Base-by-base conservation (phyloP, 2,329 filamentous ascomycete species). In the Chaetomium strumarium region DNA sequence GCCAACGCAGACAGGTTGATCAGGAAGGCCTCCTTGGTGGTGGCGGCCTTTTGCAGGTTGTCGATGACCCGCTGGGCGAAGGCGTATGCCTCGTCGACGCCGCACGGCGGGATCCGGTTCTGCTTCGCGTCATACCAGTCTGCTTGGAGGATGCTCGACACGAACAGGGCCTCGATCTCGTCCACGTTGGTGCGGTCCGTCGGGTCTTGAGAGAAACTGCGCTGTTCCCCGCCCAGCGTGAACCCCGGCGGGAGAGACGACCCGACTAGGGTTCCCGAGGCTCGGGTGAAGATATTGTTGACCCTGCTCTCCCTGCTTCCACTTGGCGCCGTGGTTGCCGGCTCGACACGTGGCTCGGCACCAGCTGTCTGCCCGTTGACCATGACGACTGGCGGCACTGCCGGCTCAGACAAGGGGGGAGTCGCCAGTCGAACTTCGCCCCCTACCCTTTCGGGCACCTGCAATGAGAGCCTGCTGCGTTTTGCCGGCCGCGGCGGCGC, bases 1-100 rank as follows among this genome's bases (percentile, higher is more conserved):
- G 75, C 75, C 11, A 84, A 69, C 5, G 78, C 79, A 0, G 80
- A 74, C 6, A 84, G 64, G 60, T 83, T 84, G 58, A 82, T 76
- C 12, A 84, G 67, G 58, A 84, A 83, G 0, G 74, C 72, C 61
- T 83, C 75, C 5, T 76, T 73, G 11, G 72, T 77, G 1, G 70
- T 66, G 0, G 79, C 76, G 41, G 75, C 72, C 37, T 70, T 72
- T 55, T 75, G 72, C 55, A 83, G 72, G 49, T 75, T 75, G 49
- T 77, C 73, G 20, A 83, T 69, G n/a, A 77, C 72, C 40, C 74
- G 69, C 52, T 77, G 73, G 46, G 75, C 72, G n/a, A 85, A 70
- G 30, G 76, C 78, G 11, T 70, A 66, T 1, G 76, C 76, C 61
- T 84, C 81, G 6, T 78, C 75, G 40, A 80, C 67, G 29, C 68